Percentiles rank a stretch among this genome's conserved stretches.
Evolutionary conservation across 441 rosid species (phyloP).

Genomic region (Hura crepitans): DNA sequence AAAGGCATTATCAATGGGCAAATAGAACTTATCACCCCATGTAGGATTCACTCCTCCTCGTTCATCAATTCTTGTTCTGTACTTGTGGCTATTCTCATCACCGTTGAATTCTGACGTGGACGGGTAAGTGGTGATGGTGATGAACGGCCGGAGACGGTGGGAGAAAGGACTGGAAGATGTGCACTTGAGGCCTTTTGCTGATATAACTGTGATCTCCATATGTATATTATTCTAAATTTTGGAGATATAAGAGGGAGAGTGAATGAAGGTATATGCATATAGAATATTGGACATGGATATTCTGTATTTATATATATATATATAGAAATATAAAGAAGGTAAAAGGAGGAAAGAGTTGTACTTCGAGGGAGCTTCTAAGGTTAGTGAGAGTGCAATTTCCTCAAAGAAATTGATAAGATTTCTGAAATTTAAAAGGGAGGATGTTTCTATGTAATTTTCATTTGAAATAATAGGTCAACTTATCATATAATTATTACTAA

Average conservation of each 20-base stretch:
- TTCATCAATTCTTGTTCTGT: constrained; percentile 39
- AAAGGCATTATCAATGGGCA: constrained; percentile 37
- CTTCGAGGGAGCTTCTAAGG: constrained; percentile 20
- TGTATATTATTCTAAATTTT: too few species aligned
- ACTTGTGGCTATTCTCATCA: constrained; percentile 14
- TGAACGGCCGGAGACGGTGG: constrained; percentile 47
- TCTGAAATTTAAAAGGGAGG: not conserved
- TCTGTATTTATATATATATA: too few species aligned
- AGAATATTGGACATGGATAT: not conserved
- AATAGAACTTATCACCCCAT: constrained; percentile 51
- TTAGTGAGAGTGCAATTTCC: constrained; percentile 17
- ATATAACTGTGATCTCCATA: constrained; percentile 51
- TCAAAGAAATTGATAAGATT: not conserved
- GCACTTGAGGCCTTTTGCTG: constrained; percentile 50
- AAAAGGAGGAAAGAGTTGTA: not conserved
- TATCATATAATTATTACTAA: too few species aligned
- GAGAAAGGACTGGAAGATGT: constrained; percentile 26
- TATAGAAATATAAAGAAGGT: not conserved
- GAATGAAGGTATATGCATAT: too few species aligned
- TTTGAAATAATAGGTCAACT: too few species aligned
- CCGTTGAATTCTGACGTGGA: not conserved
- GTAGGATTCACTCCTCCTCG: constrained; percentile 44
- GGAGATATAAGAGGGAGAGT: too few species aligned
- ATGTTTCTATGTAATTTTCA: constrained; percentile 20
- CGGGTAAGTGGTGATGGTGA: constrained; percentile 38